These are phyloP conservation scores for Xylaria sp. DNA, from an alignment of 2,329 filamentous ascomycete genomes.

Conservation along the genomic window DNA sequence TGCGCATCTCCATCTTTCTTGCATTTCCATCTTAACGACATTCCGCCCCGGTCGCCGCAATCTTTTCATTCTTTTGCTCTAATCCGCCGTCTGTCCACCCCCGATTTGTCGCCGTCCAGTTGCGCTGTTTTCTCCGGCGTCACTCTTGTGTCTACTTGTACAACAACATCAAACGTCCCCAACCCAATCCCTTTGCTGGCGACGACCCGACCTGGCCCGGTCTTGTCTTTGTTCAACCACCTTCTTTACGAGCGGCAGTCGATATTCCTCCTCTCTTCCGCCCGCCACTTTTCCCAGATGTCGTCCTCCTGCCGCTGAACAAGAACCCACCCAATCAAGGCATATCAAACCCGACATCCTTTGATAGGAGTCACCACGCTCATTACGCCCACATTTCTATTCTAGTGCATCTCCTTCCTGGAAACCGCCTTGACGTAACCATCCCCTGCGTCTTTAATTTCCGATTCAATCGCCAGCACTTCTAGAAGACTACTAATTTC, in stretches of 20 bases:
- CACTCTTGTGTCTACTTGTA: neutral
- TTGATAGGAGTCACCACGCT: slow-evolving; percentile 46
- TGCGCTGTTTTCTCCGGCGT: neutral
- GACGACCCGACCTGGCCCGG: neutral
- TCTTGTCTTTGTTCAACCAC: slow-evolving; percentile 17
- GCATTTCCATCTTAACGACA: slow-evolving; percentile 15
- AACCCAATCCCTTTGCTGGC: neutral
- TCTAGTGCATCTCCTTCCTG: neutral
- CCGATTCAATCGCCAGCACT: neutral
- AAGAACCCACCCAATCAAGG: neutral
- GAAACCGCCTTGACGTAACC: neutral
- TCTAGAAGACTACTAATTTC: slow-evolving; percentile 13
- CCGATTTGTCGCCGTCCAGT: neutral
- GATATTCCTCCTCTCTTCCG: neutral
- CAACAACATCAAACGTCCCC: neutral
- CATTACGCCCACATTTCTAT: slow-evolving; percentile 30
- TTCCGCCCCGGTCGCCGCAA: neutral
- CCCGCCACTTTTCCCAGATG: slow-evolving; percentile 5
- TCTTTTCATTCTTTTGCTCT: neutral
- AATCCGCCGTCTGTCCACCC: neutral
- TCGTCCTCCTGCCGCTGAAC: neutral
- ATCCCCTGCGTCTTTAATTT: neutral
- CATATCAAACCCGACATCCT: slow-evolving; percentile 39
- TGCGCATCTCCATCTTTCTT: slow-evolving; percentile 13
- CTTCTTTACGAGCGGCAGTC: slow-evolving; percentile 3